These are phyloP conservation scores for Mycena vulgaris DNA, from an alignment of 768 basidiomycete genomes.

Conservation along the genomic window DNA sequence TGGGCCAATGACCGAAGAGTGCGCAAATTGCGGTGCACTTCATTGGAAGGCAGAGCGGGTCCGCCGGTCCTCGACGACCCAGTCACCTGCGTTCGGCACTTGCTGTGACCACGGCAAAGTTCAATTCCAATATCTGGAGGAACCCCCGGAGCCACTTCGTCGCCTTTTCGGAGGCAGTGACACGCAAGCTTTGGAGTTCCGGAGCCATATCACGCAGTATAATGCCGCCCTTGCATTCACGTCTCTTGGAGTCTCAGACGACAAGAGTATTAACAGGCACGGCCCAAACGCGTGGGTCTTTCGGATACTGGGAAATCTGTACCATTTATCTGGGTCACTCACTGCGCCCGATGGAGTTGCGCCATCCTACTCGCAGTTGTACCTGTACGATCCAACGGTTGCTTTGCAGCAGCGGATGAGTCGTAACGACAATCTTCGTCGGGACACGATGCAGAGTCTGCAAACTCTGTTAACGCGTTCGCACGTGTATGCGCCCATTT, in stretches of 20 bases:
- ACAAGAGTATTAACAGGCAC: not conserved
- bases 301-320: not conserved
- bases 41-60: no score
- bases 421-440: conserved; percentile 6
- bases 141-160: not conserved
- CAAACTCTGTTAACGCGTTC: no score
- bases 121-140: not conserved
- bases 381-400: conserved; percentile 6
- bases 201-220: not conserved
- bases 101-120: conserved; percentile 12
- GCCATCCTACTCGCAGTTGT: conserved; percentile 5
- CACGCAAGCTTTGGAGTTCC: not conserved
- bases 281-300: conserved; percentile 5
- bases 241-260: not conserved
- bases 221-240: conserved; percentile 9
- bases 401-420: conserved; percentile 13
- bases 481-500: not conserved
- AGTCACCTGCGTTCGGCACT: no score
- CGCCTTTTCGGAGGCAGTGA: not conserved
- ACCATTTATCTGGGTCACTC: not conserved
- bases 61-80: no score
- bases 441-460: not conserved
- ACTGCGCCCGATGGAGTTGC: not conserved
- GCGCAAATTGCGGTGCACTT: no score
- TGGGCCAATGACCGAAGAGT: no score